phyloP scores from a whole-genome alignment of 2,329 filamentous ascomycete species.

The Gnomoniopsis sp. region DNA sequence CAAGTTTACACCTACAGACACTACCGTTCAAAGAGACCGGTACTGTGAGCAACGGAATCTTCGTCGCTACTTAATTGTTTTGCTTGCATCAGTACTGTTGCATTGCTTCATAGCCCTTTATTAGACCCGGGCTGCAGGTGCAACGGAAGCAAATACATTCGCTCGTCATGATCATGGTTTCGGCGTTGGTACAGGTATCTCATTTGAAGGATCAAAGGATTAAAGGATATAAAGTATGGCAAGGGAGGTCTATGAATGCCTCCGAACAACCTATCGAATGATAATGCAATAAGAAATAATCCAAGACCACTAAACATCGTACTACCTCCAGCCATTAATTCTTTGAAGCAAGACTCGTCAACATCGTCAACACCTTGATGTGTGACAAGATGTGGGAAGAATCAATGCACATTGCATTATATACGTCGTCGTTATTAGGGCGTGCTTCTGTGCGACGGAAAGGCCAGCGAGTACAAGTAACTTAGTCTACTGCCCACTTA shows the following conservation, averaged over 20 bases:
- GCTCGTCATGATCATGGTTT: constrained; percentile 10
- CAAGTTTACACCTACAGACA: neutral
- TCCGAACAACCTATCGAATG: constrained; percentile 12
- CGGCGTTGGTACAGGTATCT: neutral
- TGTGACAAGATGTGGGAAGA: no score
- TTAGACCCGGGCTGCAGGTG: neutral
- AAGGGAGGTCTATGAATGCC: constrained; percentile 10
- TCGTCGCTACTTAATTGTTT: neutral
- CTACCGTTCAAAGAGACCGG: neutral
- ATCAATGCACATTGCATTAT: no score
- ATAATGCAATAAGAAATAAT: constrained; percentile 14
- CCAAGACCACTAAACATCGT: neutral
- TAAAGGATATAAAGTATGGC: constrained; percentile 3
- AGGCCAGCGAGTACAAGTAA: no score
- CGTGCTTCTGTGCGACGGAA: no score
- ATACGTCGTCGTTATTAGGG: no score
- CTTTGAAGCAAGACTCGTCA: no score
- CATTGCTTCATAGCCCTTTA: neutral
- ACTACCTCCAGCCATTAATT: no score
- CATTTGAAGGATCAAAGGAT: neutral
- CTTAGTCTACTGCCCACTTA: neutral
- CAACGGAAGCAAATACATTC: constrained; percentile 7
- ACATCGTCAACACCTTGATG: no score
- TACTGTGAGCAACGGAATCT: neutral
- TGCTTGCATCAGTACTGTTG: neutral